Evolutionary conservation across 805 yeast species (phyloP).

Genomic region (Limtongia smithiae): DNA sequence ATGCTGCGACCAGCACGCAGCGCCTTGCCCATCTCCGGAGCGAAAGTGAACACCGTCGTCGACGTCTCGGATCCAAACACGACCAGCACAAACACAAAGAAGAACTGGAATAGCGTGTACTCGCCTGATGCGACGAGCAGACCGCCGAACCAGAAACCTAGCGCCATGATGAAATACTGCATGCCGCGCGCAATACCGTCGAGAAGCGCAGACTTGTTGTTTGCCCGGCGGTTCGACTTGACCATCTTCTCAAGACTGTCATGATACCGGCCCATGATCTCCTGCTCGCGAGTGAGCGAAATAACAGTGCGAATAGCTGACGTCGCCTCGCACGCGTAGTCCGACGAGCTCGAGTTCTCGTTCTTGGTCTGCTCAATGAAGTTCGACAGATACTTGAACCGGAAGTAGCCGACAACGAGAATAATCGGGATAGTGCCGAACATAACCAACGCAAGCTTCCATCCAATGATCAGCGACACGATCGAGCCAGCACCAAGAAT

Average conservation of each 20-base stretch:
- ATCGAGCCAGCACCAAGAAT: slow-evolving; percentile 42
- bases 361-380: slow-evolving; percentile 39
- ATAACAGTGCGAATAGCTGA: slow-evolving; percentile 43
- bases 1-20: slow-evolving; percentile 39
- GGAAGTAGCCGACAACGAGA: slow-evolving; percentile 41
- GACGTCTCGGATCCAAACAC: slow-evolving; percentile 44
- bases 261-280: slow-evolving; percentile 38
- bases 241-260: slow-evolving; percentile 16
- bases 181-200: slow-evolving; percentile 42
- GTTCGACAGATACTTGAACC: slow-evolving; percentile 37
- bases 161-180: slow-evolving; percentile 43
- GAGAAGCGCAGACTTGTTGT: slow-evolving; percentile 34
- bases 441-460: slow-evolving; percentile 44
- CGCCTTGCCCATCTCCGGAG: slow-evolving; percentile 47
- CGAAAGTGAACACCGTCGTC: slow-evolving; percentile 41
- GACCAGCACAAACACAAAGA: slow-evolving; percentile 40
- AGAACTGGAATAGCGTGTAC: slow-evolving; percentile 38
- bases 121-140: slow-evolving; percentile 36
- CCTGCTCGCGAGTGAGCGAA: slow-evolving; percentile 43
- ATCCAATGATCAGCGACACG: slow-evolving; percentile 40
- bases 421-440: slow-evolving; percentile 38
- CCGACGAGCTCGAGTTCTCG: slow-evolving; percentile 40
- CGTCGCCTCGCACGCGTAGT: slow-evolving; percentile 42
- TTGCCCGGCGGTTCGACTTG: slow-evolving; percentile 37
- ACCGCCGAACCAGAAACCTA: slow-evolving; percentile 45